These are phyloP conservation scores for Glomus cerebriforme DNA, from an alignment of 192 early-diverging fungal genomes.

Conservation along the genomic window DNA sequence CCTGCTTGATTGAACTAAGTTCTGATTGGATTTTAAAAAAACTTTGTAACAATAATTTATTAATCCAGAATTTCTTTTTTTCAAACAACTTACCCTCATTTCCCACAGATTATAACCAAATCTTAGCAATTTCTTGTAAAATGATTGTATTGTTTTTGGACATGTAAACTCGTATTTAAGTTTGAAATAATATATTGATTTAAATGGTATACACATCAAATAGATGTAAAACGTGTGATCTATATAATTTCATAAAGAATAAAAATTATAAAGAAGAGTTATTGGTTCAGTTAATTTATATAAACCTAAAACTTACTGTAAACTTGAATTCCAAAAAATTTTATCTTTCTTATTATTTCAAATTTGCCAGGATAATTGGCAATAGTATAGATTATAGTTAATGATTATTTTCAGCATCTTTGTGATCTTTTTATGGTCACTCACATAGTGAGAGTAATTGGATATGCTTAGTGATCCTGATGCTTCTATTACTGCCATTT, in stretches of 20 bases:
- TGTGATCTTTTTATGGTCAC: neutral
- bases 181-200: neutral
- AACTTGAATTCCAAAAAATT: neutral
- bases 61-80: neutral
- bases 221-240: neutral
- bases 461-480: neutral
- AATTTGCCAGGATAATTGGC: neutral
- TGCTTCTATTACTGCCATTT: neutral
- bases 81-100: neutral
- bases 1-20: neutral
- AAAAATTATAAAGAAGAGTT: too few relatives aligned
- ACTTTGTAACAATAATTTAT: neutral
- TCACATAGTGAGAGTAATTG: neutral
- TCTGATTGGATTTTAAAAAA: neutral
- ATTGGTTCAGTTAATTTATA: too few relatives aligned
- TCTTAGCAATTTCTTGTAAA: neutral
- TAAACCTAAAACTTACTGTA: neutral
- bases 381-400: neutral
- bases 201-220: neutral
- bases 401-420: neutral
- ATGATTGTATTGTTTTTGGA: neutral
- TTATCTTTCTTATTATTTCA: neutral
- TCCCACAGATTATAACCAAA: neutral
- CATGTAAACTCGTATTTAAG: neutral
- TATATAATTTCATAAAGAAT: neutral